Evolutionary conservation across 2,329 filamentous ascomycete genomes (phyloP).

Genomic region (Colletotrichum agaves): DNA sequence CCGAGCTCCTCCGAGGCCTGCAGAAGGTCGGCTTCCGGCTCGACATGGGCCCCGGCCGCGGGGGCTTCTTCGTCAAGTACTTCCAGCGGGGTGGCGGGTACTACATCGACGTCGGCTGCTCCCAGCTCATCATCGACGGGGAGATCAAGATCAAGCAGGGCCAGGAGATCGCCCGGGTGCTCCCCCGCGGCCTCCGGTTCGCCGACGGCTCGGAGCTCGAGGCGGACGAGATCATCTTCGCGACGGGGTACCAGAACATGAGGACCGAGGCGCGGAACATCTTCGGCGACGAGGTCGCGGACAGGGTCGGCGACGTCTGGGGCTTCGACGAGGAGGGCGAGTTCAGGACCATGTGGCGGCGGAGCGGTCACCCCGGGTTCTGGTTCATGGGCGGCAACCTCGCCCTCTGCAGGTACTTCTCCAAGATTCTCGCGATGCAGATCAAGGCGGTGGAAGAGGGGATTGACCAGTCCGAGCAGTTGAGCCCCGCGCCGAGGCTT

Average conservation of each 20-base stretch:
- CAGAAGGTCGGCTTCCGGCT: conserved; percentile 68
- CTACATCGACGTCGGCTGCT: conserved; percentile 43
- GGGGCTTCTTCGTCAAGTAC: conserved; percentile 55
- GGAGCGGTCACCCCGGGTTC: conserved; percentile 48
- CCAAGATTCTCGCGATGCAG: conserved; percentile 47
- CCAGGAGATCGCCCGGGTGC: conserved; percentile 64
- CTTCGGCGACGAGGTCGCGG: conserved; percentile 60
- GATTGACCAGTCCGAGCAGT: conserved; percentile 15
- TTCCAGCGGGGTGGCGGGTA: conserved; percentile 49
- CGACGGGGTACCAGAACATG: conserved; percentile 64
- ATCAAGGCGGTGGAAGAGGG: conserved; percentile 38
- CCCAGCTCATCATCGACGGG: conserved; percentile 44
- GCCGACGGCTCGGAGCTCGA: conserved; percentile 48
- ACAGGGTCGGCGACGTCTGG: conserved; percentile 58
- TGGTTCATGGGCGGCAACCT: conserved; percentile 52
- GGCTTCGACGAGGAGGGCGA: conserved; percentile 61
- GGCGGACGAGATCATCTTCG: conserved; percentile 57
- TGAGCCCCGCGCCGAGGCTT: not conserved
- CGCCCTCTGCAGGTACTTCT: conserved; percentile 47
- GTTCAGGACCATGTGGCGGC: conserved; percentile 47
- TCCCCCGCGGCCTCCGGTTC: conserved; percentile 57
- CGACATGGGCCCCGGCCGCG: conserved; percentile 64
- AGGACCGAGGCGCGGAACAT: conserved; percentile 58
- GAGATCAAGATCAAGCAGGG: conserved; percentile 56
- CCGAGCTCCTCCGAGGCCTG: conserved; percentile 55